These are phyloP conservation scores for Leptographium lundbergii DNA, from an alignment of 2,329 filamentous ascomycete species.

Conservation along the genomic window DNA sequence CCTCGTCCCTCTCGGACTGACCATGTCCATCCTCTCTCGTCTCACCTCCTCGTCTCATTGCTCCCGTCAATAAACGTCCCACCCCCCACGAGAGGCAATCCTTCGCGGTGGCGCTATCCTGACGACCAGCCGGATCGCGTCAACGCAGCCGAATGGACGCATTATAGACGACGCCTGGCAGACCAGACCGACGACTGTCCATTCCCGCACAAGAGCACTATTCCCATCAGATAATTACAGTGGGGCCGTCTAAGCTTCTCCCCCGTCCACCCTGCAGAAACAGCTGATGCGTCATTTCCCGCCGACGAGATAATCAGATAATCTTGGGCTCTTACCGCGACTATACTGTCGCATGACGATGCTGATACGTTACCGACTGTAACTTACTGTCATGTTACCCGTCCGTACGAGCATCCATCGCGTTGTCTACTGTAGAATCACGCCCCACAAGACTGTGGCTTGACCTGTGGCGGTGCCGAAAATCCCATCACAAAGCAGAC, in stretches of 20 bases:
- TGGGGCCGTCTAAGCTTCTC: neutral
- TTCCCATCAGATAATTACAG: neutral
- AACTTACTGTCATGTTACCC: neutral
- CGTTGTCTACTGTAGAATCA: too few species aligned
- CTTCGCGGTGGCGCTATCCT: neutral
- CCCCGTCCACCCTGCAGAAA: neutral
- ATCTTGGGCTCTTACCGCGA: neutral
- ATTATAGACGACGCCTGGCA: neutral
- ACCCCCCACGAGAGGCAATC: neutral
- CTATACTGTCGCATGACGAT: neutral
- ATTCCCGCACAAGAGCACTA: too few species aligned
- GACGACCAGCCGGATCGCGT: neutral
- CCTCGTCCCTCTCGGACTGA: too few species aligned
- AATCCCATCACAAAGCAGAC: neutral
- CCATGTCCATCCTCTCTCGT: too few species aligned
- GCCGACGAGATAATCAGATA: neutral
- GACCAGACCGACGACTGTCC: neutral
- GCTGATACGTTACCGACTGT: neutral
- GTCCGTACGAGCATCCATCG: neutral
- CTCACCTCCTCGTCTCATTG: neutral
- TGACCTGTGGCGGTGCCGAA: neutral
- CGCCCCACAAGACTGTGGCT: neutral
- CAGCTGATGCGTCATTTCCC: neutral
- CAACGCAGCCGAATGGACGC: too few species aligned
- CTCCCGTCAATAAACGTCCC: neutral